phyloP scores from a whole-genome alignment of 345 rosid genomes.

The Draba incana region DNA sequence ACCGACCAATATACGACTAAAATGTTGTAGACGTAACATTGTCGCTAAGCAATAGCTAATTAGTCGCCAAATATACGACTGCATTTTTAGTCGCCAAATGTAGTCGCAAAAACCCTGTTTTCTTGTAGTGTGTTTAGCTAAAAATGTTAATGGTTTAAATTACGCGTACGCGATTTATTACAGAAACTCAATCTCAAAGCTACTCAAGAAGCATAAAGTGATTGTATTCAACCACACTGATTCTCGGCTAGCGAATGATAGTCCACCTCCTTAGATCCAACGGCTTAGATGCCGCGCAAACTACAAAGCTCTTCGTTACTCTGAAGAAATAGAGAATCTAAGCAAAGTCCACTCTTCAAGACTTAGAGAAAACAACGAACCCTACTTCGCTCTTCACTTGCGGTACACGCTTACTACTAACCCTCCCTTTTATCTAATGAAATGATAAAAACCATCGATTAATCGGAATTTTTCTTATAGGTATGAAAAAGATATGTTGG shows the following conservation, averaged over 20 bases:
- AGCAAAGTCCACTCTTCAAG: conserved; percentile 54
- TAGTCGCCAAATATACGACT: too few species aligned
- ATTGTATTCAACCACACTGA: conserved; percentile 62
- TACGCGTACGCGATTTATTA: conserved; percentile 56
- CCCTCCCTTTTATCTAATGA: not conserved
- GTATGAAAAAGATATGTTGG: conserved; percentile 85
- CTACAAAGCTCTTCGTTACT: conserved; percentile 63
- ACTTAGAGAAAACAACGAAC: conserved; percentile 46
- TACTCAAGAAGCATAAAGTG: conserved; percentile 55
- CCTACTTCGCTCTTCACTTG: conserved; percentile 69
- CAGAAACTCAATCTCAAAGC: conserved; percentile 43
- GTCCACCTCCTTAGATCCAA: conserved; percentile 56
- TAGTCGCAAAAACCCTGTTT: too few species aligned
- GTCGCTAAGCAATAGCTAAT: too few species aligned
- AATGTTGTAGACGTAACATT: too few species aligned
- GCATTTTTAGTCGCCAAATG: too few species aligned
- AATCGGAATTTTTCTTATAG: conserved; percentile 37
- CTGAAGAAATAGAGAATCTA: conserved; percentile 50
- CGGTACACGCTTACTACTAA: conserved; percentile 45
- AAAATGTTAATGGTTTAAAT: conserved; percentile 17
- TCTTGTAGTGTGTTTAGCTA: too few species aligned
- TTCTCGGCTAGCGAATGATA: conserved; percentile 71
- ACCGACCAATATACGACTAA: too few species aligned
- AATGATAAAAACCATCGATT: not conserved
- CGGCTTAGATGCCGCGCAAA: conserved; percentile 70